These are phyloP conservation scores for Comarum palustre DNA, from an alignment of 306 rosid genomes.

Conservation along the genomic window DNA sequence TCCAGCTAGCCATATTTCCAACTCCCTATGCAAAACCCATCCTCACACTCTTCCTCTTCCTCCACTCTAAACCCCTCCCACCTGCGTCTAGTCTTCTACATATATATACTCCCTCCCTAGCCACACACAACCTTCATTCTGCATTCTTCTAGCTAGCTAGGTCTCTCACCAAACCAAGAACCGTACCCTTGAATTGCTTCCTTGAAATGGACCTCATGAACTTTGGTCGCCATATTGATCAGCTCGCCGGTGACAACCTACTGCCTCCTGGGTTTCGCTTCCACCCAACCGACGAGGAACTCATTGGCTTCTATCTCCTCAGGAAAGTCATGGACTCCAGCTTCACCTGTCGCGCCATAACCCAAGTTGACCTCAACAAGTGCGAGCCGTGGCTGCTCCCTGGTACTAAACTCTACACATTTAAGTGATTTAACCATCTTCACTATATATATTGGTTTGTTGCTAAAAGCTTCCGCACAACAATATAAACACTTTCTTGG, in stretches of 20 bases:
- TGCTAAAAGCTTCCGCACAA: no score
- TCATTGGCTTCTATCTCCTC: conserved; percentile 78
- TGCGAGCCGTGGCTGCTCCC: conserved; percentile 99
- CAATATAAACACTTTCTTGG: neutral
- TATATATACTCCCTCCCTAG: neutral
- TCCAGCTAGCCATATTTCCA: conserved; percentile 42
- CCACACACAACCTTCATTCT: neutral
- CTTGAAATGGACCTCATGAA: neutral
- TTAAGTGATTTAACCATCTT: neutral
- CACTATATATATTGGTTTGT: no score
- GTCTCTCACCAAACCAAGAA: no score
- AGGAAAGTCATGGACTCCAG: conserved; percentile 71
- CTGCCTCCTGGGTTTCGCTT: conserved; percentile 94
- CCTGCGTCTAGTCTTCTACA: neutral
- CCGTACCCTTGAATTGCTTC: no score
- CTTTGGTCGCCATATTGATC: conserved; percentile 1
- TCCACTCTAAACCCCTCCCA: neutral
- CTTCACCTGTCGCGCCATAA: conserved; percentile 79
- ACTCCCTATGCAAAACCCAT: conserved; percentile 43
- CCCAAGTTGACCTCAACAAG: conserved; percentile 96
- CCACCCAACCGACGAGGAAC: conserved; percentile 96
- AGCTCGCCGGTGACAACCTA: conserved; percentile 29
- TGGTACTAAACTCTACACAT: conserved; percentile 33
- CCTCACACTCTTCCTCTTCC: conserved; percentile 22
- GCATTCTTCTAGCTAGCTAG: neutral